Evolutionary conservation across 192 early-diverging fungal species (phyloP), one percentile per base, ranked within the genome.

Genomic region (Chytriomyces confervae): DNA sequence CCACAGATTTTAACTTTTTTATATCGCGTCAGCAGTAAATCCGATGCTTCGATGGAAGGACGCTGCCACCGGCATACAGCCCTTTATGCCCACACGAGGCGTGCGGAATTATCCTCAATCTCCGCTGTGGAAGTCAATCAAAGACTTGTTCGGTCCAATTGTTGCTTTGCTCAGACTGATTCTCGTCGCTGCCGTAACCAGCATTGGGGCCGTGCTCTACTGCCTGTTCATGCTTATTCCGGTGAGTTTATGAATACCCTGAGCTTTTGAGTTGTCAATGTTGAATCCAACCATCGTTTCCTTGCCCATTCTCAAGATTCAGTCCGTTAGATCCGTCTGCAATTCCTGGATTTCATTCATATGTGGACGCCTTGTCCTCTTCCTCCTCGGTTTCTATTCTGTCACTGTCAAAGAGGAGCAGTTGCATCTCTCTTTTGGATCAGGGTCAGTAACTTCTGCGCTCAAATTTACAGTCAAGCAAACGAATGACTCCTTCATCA

Each of bases 61-160:
- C 76, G 71, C 89, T 60, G 91, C 91, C 64, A 96, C 94, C 6
- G 93, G 93, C 18, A 94, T 96, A 69, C 92, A 94, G 77, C 94
- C 94, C 11, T 96, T 96, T 80, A 78, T 95, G 50, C 92, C 93
- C 72, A 92, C 92, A 36, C 36, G 36, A 36, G 36, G 36, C 36
- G 36, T 36, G 36, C 36, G 36, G 36, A 36, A 1, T 36, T 4
- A 36, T 36, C 36, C 36, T 36, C 36, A 36, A 36, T 36, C 36
- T 36, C 4, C 24, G 4, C 8, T 23, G 20, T 47, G 50, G n/a
- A 11, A 7, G 53, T 20, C 44, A 7, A 57, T 63, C 11, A 51
- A 8, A 36, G 50, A 47, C 44, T 10, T 47, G 8, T n/a, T 69
- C 3, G 76, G 76, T 11, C 76, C 76, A 6, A 18, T 70, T 36